These are phyloP conservation scores for Galeopsis tetrahit DNA, from an alignment of 257 asterid genomes.

Conservation along the genomic window DNA sequence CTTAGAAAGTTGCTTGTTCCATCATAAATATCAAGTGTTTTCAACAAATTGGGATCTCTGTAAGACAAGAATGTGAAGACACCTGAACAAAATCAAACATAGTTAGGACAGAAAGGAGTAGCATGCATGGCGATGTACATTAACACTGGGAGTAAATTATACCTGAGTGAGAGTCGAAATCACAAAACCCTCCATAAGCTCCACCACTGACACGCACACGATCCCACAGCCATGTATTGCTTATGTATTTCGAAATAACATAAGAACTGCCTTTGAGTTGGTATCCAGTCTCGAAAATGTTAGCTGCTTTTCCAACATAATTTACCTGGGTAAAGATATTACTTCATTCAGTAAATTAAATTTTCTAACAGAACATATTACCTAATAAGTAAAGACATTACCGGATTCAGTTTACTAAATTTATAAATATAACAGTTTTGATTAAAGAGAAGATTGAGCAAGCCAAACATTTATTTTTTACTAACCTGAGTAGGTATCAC, in stretches of 20 bases:
- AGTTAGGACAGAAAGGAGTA: slow-evolving; percentile 24
- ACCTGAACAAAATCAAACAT: slow-evolving; percentile 56
- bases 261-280: slow-evolving; percentile 92
- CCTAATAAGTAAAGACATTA: slow-evolving; percentile 57
- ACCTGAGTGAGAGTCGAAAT: slow-evolving; percentile 97
- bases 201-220: slow-evolving; percentile 99
- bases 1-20: slow-evolving; percentile 83
- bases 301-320: slow-evolving; percentile 98
- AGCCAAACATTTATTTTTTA: slow-evolving; percentile 18
- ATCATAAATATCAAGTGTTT: slow-evolving; percentile 90
- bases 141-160: slow-evolving; percentile 21
- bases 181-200: slow-evolving; percentile 99
- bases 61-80: slow-evolving; percentile 91
- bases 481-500: slow-evolving; percentile 96
- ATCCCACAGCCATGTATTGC: slow-evolving; percentile 98
- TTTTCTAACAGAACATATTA: slow-evolving; percentile 36
- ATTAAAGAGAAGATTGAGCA: slow-evolving; percentile 3
- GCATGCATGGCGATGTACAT: slow-evolving; percentile 13
- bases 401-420: slow-evolving; percentile 26
- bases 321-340: slow-evolving; percentile 65
- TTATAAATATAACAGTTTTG: slow-evolving; percentile 7
- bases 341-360: slow-evolving; percentile 27
- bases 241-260: slow-evolving; percentile 81
- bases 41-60: slow-evolving; percentile 95
- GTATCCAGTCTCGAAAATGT: slow-evolving; percentile 84